Evolutionary conservation across 176 grass and related monocot species (phyloP), one percentile per base, ranked within the genome.

Genomic region (Zoysia pacifica): DNA sequence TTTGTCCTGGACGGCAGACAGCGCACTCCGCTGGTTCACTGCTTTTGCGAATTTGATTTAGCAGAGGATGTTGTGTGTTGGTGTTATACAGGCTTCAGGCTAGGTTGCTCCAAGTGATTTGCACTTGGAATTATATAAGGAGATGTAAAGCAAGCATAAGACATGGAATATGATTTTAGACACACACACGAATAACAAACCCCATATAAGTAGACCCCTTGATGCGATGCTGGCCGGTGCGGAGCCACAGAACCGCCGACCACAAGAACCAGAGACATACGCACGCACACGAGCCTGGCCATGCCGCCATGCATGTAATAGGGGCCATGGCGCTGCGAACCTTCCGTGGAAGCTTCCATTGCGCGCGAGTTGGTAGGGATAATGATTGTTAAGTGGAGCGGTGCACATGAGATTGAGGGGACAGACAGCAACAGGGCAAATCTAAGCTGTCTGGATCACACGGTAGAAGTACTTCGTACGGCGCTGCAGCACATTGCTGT

Each of bases 341-440:
- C 78, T 86, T 70, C 72, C 54, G 4, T 11, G 19, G 78, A 82
- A 81, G 64, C 72, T 86, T 81, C 84, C 16, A 2, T 20, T 42
- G 4, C 7, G 15, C 37, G 7, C 9, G 74, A 64, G 20, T 63
- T 61, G 3, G 52, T 43, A 42, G 51, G 11, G 15, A 10, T 54
- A 73, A 55, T 36, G 6, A 59, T 51, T 44, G 53, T 74, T 76
- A 13, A 75, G 3, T 3, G 0, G 9, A 5, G 2, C 3, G 19
- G 5, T 28, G 28, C 28, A 28, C 28, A 28, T 28, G 28, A 28
- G 28, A 28, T 28, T 28, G 28, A 28, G 28, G 28, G 28, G 28
- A 28, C 28, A 28, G 28, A 28, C 28, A 28, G 0, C 28, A 28
- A 28, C 28, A 28, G 28, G 28, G 28, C 28, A 28, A 28, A 28